These are phyloP conservation scores for Pyrus communis DNA, from an alignment of 306 rosid species.

Conservation along the genomic window DNA sequence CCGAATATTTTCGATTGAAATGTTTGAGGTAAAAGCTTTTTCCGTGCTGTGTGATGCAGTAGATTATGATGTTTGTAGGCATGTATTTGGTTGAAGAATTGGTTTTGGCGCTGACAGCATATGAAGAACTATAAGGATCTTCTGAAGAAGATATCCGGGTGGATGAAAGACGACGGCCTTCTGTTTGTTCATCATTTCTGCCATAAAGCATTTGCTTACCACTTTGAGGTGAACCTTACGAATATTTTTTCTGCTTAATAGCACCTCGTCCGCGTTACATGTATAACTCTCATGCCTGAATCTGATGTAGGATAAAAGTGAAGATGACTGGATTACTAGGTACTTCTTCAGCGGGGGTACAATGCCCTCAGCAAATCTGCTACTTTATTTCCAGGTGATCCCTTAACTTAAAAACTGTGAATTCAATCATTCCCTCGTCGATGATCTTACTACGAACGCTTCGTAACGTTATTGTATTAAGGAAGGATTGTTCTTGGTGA, in stretches of 20 bases:
- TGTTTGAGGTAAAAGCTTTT: slow-evolving; percentile 65
- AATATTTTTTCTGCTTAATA: background rate
- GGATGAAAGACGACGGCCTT: slow-evolving; percentile 79
- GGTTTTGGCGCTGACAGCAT: slow-evolving; percentile 44
- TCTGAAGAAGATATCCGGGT: slow-evolving; percentile 75
- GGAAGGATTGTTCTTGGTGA: background rate
- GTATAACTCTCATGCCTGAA: background rate
- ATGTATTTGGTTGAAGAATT: background rate
- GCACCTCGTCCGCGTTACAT: background rate
- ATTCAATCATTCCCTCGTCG: background rate
- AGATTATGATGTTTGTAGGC: background rate
- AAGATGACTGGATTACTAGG: slow-evolving; percentile 88
- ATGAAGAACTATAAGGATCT: slow-evolving; percentile 92
- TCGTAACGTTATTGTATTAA: background rate
- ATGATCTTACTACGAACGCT: background rate
- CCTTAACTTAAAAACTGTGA: background rate
- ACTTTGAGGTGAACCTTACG: slow-evolving; percentile 61
- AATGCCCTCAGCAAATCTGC: slow-evolving; percentile 90
- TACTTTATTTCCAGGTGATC: slow-evolving; percentile 81
- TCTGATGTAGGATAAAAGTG: slow-evolving; percentile 56
- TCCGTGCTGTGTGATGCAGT: background rate
- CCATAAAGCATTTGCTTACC: slow-evolving; percentile 81
- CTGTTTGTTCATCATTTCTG: slow-evolving; percentile 78
- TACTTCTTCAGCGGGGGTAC: slow-evolving; percentile 89
- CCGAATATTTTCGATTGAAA: slow-evolving; percentile 73